phyloP scores from a whole-genome alignment of 139 green algal species.

The Mesotaenium endlicherianum region DNA sequence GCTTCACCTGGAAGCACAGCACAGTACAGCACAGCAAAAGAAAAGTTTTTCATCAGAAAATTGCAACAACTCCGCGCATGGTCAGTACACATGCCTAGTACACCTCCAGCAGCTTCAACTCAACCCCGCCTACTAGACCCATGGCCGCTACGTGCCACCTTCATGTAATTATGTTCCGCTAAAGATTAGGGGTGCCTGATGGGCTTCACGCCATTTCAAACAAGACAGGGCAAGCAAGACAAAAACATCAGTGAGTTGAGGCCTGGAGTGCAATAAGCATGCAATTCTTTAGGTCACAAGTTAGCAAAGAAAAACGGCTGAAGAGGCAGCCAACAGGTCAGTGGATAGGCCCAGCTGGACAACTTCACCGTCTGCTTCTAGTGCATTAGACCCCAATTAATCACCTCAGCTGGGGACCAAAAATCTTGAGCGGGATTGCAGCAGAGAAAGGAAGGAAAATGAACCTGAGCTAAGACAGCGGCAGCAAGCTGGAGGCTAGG shows the following conservation, averaged over 20 bases:
- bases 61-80: neutral
- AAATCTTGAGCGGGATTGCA: neutral
- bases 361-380: no score
- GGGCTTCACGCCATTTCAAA: no score
- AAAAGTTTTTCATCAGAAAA: neutral
- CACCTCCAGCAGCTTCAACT: neutral
- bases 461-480: constrained; percentile 79
- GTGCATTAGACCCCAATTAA: no score
- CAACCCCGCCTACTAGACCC: neutral
- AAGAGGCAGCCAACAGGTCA: neutral
- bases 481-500: constrained; percentile 91
- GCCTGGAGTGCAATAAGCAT: no score
- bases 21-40: neutral
- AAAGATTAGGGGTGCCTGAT: neutral
- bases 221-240: no score
- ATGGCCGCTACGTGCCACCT: neutral
- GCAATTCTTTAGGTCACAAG: neutral
- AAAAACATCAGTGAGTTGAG: no score
- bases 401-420: no score
- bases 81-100: neutral
- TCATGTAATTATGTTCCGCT: neutral
- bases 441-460: neutral
- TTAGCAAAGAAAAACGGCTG: neutral
- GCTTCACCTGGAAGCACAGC: constrained; percentile 28
- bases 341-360: neutral